A percentile compares a stretch with the other conserved stretches of the same genome.
phyloP scores from a whole-genome alignment of 2,329 filamentous ascomycete species.

The Chaetomium olivaceum region DNA sequence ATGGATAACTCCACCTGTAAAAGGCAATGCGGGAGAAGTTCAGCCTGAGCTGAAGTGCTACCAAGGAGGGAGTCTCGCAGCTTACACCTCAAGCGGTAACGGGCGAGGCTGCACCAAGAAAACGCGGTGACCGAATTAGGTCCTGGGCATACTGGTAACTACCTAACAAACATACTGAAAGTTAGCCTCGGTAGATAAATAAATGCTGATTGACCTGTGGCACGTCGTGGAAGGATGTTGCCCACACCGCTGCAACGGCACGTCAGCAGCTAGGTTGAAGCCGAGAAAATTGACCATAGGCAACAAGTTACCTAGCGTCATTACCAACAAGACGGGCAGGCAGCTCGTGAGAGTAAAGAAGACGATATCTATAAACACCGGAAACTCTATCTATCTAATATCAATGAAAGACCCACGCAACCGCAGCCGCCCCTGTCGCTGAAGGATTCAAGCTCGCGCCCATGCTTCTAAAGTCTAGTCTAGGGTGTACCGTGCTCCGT shows the following conservation, averaged over 20 bases:
- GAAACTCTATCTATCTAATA: neutral
- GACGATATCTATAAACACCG: neutral
- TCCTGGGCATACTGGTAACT: neutral
- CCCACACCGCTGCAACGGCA: neutral
- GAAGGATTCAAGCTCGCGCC: neutral
- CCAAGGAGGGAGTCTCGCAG: neutral
- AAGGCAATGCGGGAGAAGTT: neutral
- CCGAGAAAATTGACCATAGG: neutral
- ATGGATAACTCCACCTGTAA: neutral
- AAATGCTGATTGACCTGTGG: neutral
- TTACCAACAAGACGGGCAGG: neutral
- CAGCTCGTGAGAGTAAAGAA: neutral
- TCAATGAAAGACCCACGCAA: neutral
- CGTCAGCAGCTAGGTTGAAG: neutral
- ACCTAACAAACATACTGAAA: neutral
- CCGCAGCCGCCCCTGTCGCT: neutral
- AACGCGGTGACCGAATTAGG: neutral
- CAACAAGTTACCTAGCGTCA: neutral
- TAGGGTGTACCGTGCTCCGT: neutral
- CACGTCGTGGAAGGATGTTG: neutral
- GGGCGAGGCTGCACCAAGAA: neutral
- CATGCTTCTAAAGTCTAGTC: neutral
- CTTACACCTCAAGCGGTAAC: neutral
- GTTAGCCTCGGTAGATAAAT: neutral
- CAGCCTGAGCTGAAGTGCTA: slow-evolving; percentile 5